A percentile compares a stretch with the other conserved stretches of the same genome.
phyloP scores from a whole-genome alignment of 2,329 filamentous ascomycete genomes.

The Immersiporthe knoxdaviesiana region DNA sequence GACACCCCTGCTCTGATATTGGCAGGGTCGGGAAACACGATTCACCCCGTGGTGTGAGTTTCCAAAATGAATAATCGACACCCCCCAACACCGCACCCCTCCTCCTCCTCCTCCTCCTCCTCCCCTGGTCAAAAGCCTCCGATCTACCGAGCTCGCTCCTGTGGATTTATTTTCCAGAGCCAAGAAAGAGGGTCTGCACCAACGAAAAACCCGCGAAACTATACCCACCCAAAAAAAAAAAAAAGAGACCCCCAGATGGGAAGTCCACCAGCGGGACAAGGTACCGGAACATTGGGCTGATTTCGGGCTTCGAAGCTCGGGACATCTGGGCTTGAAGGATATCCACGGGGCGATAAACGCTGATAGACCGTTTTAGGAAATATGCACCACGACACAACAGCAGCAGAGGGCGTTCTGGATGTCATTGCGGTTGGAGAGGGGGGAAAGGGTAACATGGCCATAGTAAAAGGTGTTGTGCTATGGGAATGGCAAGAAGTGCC shows the following conservation, averaged over 20 bases:
- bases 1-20: constrained; percentile 10
- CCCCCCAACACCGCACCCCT: background rate
- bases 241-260: constrained; percentile 13
- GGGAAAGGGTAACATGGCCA: background rate
- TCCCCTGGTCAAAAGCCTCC: background rate
- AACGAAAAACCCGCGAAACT: constrained; percentile 16
- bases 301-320: constrained; percentile 26
- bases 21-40: background rate
- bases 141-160: constrained; percentile 17
- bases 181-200: constrained; percentile 12
- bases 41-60: background rate
- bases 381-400: background rate
- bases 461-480: too few species aligned
- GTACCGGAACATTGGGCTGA: constrained; percentile 20
- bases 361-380: constrained; percentile 16
- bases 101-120: too few species aligned
- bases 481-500: background rate
- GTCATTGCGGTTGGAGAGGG: background rate
- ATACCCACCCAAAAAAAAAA: background rate
- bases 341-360: constrained; percentile 7
- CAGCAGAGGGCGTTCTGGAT: background rate
- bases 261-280: constrained; percentile 11
- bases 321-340: constrained; percentile 12
- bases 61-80: background rate
- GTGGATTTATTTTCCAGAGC: background rate